Percentiles rank a stretch among this genome's conserved stretches.
Conservation (phyloP, 805 yeast species). For the Brettanomyces custersianus region DNA sequence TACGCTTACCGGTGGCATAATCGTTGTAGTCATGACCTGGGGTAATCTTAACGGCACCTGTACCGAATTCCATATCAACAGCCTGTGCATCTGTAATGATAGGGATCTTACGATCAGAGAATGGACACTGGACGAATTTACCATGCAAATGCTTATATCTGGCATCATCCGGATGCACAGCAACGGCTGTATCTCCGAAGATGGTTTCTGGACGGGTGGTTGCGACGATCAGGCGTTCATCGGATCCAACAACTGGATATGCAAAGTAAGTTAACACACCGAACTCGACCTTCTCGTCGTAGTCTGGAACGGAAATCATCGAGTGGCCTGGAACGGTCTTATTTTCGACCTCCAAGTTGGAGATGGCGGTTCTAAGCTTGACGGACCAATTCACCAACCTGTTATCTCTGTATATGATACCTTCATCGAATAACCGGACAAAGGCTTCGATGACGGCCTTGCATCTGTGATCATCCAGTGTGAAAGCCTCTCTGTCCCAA, state of each 20-base stretch:
- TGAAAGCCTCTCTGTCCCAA: slow-evolving; percentile 92
- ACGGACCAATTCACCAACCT: slow-evolving; percentile 96
- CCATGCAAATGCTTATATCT: slow-evolving; percentile 95
- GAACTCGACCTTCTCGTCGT: slow-evolving; percentile 84
- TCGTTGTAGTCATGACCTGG: slow-evolving; percentile 98
- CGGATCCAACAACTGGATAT: slow-evolving; percentile 76
- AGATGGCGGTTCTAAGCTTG: slow-evolving; percentile 86
- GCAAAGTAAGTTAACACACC: slow-evolving; percentile 97
- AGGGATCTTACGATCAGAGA: slow-evolving; percentile 77
- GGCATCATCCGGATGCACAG: slow-evolving; percentile 92
- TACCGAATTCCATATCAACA: slow-evolving; percentile 98
- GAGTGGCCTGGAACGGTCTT: slow-evolving; percentile 82
- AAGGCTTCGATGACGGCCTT: slow-evolving; percentile 86
- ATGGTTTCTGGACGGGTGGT: slow-evolving; percentile 98
- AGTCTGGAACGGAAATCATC: slow-evolving; percentile 76
- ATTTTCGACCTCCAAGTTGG: slow-evolving; percentile 93
- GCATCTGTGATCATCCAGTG: slow-evolving; percentile 70
- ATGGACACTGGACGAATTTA: slow-evolving; percentile 83
- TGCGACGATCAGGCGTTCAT: slow-evolving; percentile 84
- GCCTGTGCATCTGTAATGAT: slow-evolving; percentile 86
- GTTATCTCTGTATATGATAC: slow-evolving; percentile 87
- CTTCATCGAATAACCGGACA: slow-evolving; percentile 86
- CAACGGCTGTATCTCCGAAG: slow-evolving; percentile 96
- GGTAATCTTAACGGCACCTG: slow-evolving; percentile 99
- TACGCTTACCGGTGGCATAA: slow-evolving; percentile 94